Evolutionary conservation across 2,329 filamentous ascomycete genomes (phyloP).

Genomic region (Ceratocystis eucalypticola): DNA sequence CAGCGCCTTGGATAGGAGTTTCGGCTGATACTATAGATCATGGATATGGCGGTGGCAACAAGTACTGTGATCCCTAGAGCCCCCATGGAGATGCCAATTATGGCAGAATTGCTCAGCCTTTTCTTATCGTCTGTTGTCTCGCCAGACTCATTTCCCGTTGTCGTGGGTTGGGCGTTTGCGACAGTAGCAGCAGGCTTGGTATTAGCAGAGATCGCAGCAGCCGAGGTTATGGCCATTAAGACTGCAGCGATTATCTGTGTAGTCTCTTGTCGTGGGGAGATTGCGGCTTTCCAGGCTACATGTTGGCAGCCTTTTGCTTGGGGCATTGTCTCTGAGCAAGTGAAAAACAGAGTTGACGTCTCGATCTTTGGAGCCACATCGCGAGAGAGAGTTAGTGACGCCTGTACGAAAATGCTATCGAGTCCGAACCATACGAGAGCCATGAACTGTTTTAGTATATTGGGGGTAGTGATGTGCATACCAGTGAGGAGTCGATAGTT

Average conservation of each 20-base stretch:
- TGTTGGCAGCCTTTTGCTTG: no score
- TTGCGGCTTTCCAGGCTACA: no score
- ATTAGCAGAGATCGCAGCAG: neutral
- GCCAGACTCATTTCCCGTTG: no score
- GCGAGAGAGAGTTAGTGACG: no score
- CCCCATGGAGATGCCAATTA: constrained; percentile 17
- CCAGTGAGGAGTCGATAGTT: neutral
- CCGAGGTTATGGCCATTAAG: neutral
- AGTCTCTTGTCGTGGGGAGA: neutral
- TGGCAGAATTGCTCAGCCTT: constrained; percentile 3
- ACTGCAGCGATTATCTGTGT: neutral
- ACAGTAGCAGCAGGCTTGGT: neutral
- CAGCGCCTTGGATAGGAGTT: neutral
- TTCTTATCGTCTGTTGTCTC: neutral
- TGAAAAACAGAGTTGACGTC: no score
- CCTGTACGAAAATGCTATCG: neutral
- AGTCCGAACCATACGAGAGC: neutral
- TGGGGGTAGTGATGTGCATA: neutral
- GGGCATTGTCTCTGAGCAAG: no score
- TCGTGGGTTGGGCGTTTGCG: no score
- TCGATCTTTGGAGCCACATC: no score
- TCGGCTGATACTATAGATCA: neutral
- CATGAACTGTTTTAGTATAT: neutral
- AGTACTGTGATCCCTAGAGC: constrained; percentile 4
- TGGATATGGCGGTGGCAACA: neutral